A percentile compares a stretch with the other conserved stretches of the same genome.
These are phyloP conservation scores for Podila verticillata DNA, from an alignment of 192 early-diverging fungal species.

Conservation along the genomic window DNA sequence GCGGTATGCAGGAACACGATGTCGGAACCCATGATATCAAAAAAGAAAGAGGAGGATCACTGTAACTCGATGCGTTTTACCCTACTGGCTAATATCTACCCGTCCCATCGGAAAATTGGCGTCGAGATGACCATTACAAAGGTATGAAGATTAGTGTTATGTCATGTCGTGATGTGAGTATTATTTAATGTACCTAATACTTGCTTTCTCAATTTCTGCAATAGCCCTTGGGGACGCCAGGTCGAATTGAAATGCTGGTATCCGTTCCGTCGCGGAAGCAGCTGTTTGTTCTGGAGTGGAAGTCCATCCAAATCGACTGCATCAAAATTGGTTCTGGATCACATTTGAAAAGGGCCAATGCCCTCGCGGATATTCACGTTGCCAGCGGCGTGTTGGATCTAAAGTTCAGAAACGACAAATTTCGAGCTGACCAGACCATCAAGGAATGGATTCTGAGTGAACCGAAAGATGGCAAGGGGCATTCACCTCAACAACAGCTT, in stretches of 20 bases:
- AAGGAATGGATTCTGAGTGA: conserved; percentile 32
- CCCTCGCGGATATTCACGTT: no score
- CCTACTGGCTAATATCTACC: conserved; percentile 35
- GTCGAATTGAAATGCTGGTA: no score
- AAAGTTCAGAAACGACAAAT: conserved; percentile 24
- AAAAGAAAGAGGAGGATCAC: conserved; percentile 34
- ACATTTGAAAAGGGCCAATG: conserved; percentile 15
- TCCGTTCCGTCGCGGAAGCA: no score
- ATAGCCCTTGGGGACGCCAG: no score
- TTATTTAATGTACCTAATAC: conserved; percentile 15
- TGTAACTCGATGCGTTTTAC: conserved; percentile 30
- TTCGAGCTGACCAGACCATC: conserved; percentile 35
- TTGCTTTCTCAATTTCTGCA: conserved; percentile 12
- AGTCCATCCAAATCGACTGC: no score
- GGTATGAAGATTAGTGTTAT: conserved; percentile 23
- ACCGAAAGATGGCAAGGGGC: conserved; percentile 11
- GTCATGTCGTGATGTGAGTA: conserved; percentile 12
- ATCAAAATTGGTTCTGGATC: no score
- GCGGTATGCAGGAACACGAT: no score
- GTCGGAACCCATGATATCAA: conserved; percentile 11
- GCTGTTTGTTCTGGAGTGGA: no score
- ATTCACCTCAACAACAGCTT: conserved; percentile 22
- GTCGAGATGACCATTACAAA: conserved; percentile 37
- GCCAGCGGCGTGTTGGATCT: no score
- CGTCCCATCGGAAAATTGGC: conserved; percentile 30